Evolutionary conservation across 805 yeast species (phyloP), one percentile per base, ranked within the genome.

Genomic region (Metschnikowia kunwiensis): DNA sequence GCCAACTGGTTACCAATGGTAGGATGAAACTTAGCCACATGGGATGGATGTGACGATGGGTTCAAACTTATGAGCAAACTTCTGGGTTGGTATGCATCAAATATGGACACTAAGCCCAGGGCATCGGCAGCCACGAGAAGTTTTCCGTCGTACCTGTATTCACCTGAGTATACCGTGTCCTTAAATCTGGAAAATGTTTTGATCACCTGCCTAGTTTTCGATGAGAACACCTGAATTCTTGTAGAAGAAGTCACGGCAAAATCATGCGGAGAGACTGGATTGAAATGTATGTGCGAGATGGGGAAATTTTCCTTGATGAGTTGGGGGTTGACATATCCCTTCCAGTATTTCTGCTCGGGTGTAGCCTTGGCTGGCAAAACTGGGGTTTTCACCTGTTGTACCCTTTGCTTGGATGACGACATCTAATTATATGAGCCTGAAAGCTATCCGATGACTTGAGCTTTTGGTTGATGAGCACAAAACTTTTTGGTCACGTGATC

Each of bases 81-180:
- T 49, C 95, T 71, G 27, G 95, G 88, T 47, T 78, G 82, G 38
- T 75, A 69, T 21, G 95, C 80, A 59, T 93, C 97, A 55, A 85
- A 91, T 7, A 89, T 80, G 45, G 94, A 94, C 10, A 93, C 95
- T 38, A 86, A 59, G 13, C 98, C 98, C 3, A 93, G 78, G 10
- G 95, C 96, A 65, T 93, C 98, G 52, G 96, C 94, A 4, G 97
- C 97, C 14, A 84, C 94, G 19, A 93, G 60, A 30, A 93, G 72
- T 56, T 86, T 85, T 37, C 98, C 98, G 57, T 93, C 98, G 38
- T 75, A 75, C 53, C 97, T 75, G 60, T 81, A 91, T 58, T 88
- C 95, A 30, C 96, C 97, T 21, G 87, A 77, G 56, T 86, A 87
- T 0, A 88, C 98, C 0, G 89, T 80, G 53, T 91, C 97, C 56